Evolutionary conservation across 2,329 filamentous ascomycete genomes (phyloP), one percentile per base, ranked within the genome.

Genomic region (Hansfordia pulvinata): DNA sequence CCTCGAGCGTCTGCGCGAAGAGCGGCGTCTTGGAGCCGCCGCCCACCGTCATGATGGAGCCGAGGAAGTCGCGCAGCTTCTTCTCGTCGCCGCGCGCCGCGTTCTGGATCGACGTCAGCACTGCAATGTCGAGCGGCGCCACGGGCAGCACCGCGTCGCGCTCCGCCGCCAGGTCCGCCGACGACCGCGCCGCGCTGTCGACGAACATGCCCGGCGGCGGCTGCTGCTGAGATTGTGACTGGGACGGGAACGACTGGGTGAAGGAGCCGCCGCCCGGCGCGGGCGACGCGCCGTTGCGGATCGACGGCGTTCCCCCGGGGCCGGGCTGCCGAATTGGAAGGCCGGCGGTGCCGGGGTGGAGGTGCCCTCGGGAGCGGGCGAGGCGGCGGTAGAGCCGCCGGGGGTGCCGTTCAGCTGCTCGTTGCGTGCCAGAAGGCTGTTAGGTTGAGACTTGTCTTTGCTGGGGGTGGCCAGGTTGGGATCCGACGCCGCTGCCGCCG

Each of bases 81-180:
- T 90, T 88, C 38, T 96, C 85, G 47, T 96, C 88, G 30, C 78
- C 78, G 35, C 78, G 79, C 27, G 84, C 78, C 6, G 84, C 90
- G 50, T 93, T 80, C 25, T 80, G 69, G 43, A 96, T 93, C 25
- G 77, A 86, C 10, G 81, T 85, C 33, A 94, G 67, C 41, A 98
- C 93, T 5, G 90, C 88, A 34, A 77, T 69, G 49, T 96, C 88
- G 15, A 98, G 70, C 0, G 88, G 76, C 30, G 82, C 81, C 9
- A 85, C 56, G 0, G 90, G 86, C 4, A 94, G 66, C 18, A 90
- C 76, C 20, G 73, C 66, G 45, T 96, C 88, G 24, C 82, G 75
- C 44, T 82, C 76, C 14, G 65, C 62, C 7, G 77, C 78, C 8
- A 80, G 51, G 7, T 53, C 50, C 37, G 62, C 62, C 23, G 58